phyloP scores from a whole-genome alignment of 176 grass and related monocot species.

The Otatea glauca region DNA sequence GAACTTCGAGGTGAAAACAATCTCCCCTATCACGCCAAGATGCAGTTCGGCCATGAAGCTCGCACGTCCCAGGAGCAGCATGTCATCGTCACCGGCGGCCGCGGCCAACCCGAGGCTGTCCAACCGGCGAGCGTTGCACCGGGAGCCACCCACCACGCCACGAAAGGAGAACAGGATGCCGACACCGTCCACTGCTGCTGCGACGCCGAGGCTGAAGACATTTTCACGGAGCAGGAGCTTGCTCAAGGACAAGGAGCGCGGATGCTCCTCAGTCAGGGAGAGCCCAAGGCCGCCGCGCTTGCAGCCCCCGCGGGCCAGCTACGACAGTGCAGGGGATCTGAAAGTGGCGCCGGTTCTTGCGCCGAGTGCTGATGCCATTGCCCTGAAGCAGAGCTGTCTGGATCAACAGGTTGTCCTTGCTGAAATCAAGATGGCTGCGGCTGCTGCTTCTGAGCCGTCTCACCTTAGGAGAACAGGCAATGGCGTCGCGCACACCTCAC shows the following conservation, averaged over 20 bases:
- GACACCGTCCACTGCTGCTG: neutral
- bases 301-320: conserved; percentile 23
- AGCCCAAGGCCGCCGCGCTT: conserved; percentile 17
- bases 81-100: neutral
- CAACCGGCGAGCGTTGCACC: conserved; percentile 6
- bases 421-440: conserved; percentile 5
- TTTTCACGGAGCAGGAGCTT: conserved; percentile 46
- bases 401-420: neutral
- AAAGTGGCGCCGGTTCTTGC: neutral
- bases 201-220: conserved; percentile 40
- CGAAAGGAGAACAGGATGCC: conserved; percentile 53
- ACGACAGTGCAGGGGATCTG: neutral
- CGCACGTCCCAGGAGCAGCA: conserved; percentile 27
- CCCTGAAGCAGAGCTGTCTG: neutral
- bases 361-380: neutral
- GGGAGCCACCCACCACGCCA: conserved; percentile 25
- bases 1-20: conserved; percentile 39
- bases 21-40: conserved; percentile 31
- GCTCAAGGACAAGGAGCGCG: conserved; percentile 44
- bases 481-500: neutral
- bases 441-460: conserved; percentile 21
- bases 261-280: conserved; percentile 5
- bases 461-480: neutral
- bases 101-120: conserved; percentile 30
- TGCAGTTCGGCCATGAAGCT: conserved; percentile 39